Evolutionary conservation across 2,329 filamentous ascomycete genomes (phyloP).

Genomic region (Curvularia sp.): DNA sequence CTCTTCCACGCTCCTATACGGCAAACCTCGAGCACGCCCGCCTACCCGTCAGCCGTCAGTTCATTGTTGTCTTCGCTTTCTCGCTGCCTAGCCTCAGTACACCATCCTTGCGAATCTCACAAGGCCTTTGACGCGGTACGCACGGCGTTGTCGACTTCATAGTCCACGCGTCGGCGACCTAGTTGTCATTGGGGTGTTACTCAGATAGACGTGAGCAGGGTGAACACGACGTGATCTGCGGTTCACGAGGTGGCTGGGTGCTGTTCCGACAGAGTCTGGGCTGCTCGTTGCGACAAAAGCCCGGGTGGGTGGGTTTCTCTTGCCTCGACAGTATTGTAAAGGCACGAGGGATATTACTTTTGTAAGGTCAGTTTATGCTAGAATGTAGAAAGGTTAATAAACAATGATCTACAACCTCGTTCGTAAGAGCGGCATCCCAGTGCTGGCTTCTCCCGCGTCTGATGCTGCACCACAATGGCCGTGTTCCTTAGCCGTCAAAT

Average conservation of each 20-base stretch:
- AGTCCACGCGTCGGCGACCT: slow-evolving; percentile 17
- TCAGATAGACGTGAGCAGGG: slow-evolving; percentile 18
- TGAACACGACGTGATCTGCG: slow-evolving; percentile 15
- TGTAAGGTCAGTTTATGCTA: slow-evolving; percentile 21
- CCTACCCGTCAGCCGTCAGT: slow-evolving; percentile 5
- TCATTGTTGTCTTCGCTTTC: slow-evolving; percentile 10
- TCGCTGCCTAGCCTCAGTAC: slow-evolving; percentile 15
- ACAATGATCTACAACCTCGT: slow-evolving; percentile 14
- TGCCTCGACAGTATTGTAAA: not conserved
- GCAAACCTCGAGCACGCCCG: not conserved
- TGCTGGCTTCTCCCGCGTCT: slow-evolving; percentile 15
- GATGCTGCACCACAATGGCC: slow-evolving; percentile 16
- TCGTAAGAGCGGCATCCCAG: slow-evolving; percentile 20
- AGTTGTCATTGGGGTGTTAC: slow-evolving; percentile 21
- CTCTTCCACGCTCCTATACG: not conserved
- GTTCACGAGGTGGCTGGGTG: slow-evolving; percentile 10
- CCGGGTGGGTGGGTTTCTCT: slow-evolving; percentile 25
- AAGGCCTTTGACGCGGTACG: slow-evolving; percentile 22
- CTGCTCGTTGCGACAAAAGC: slow-evolving; percentile 25
- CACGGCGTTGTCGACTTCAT: slow-evolving; percentile 14
- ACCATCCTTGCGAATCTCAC: slow-evolving; percentile 26
- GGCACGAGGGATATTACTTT: slow-evolving; percentile 12
- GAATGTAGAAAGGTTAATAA: slow-evolving; percentile 16
- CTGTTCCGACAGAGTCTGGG: slow-evolving; percentile 19
- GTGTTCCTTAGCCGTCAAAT: slow-evolving; percentile 20